A percentile compares a stretch with the other conserved stretches of the same genome.
Conservation (phyloP, 257 asterid genomes). For the Plantago ovata region DNA sequence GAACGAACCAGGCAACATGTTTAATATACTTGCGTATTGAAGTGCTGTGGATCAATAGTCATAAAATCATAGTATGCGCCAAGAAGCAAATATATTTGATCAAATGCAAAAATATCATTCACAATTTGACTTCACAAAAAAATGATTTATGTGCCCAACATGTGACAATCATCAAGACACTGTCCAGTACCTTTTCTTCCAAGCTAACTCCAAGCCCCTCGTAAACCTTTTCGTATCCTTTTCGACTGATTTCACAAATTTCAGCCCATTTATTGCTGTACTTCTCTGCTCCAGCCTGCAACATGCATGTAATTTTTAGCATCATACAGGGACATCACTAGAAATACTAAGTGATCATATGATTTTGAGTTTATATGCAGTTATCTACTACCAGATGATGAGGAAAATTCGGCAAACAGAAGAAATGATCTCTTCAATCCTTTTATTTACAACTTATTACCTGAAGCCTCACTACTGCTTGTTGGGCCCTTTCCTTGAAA, state of each 20-base stretch:
- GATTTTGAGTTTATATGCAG: not conserved
- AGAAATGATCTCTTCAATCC: slow-evolving; percentile 1
- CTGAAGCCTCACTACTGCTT: slow-evolving; percentile 95
- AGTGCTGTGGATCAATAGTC: not conserved
- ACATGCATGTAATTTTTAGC: not conserved
- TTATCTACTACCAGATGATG: not conserved
- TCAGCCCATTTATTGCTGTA: slow-evolving; percentile 76
- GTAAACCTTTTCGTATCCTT: slow-evolving; percentile 64
- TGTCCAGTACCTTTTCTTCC: slow-evolving; percentile 68
- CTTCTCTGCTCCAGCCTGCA: slow-evolving; percentile 76
- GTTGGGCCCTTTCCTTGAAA: slow-evolving; percentile 84
- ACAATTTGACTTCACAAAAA: not conserved
- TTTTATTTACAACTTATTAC: slow-evolving; percentile 29
- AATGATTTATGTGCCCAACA: slow-evolving; percentile 9
- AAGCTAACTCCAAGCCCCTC: slow-evolving; percentile 65
- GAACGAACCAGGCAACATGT: not conserved
- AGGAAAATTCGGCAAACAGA: not conserved
- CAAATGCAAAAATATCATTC: not conserved
- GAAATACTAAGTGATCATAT: not conserved
- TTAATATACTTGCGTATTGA: not conserved
- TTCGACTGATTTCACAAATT: slow-evolving; percentile 85
- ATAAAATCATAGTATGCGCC: not conserved
- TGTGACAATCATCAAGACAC: slow-evolving; percentile 8
- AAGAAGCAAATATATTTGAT: not conserved
- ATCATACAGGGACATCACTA: slow-evolving; percentile 1